Evolutionary conservation across 106 monocot species (phyloP).

Genomic region (Platanthera zijinensis): DNA sequence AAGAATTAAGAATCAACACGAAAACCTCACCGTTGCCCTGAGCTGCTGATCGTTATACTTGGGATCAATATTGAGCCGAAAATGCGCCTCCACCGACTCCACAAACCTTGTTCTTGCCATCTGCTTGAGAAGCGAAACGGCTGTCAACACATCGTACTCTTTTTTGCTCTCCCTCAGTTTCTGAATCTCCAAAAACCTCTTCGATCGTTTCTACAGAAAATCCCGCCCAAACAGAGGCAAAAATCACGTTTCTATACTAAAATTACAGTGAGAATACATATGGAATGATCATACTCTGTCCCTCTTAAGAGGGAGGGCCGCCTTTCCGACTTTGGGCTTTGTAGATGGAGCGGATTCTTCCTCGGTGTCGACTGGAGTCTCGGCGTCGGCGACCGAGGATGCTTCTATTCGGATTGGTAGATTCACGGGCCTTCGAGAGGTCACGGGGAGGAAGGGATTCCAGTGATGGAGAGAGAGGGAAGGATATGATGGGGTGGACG

Average conservation of each 20-base stretch:
- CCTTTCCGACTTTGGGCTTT: slow-evolving; percentile 78
- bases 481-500: slow-evolving; percentile 8
- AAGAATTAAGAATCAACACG: slow-evolving; percentile 1
- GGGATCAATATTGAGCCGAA: slow-evolving; percentile 89
- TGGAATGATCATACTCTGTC: slow-evolving; percentile 50
- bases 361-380: slow-evolving; percentile 20
- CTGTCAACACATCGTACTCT: slow-evolving; percentile 72
- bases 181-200: slow-evolving; percentile 93
- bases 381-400: slow-evolving; percentile 32
- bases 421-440: slow-evolving; percentile 5
- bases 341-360: slow-evolving; percentile 23
- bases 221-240: not conserved
- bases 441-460: slow-evolving; percentile 5
- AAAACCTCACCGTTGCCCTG: slow-evolving; percentile 60
- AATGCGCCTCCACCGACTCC: slow-evolving; percentile 91
- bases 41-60: slow-evolving; percentile 98
- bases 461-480: slow-evolving; percentile 7
- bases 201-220: slow-evolving; percentile 59
- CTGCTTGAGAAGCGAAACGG: slow-evolving; percentile 56
- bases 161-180: slow-evolving; percentile 87
- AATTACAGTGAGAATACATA: too few species aligned
- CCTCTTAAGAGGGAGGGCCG: slow-evolving; percentile 73
- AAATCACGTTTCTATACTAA: not conserved
- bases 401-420: not conserved
- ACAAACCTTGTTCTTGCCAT: slow-evolving; percentile 69